Evolutionary conservation across 2,329 filamentous ascomycete species (phyloP), one percentile per base, ranked within the genome.

Genomic region (Nothomitra cinnamomea): DNA sequence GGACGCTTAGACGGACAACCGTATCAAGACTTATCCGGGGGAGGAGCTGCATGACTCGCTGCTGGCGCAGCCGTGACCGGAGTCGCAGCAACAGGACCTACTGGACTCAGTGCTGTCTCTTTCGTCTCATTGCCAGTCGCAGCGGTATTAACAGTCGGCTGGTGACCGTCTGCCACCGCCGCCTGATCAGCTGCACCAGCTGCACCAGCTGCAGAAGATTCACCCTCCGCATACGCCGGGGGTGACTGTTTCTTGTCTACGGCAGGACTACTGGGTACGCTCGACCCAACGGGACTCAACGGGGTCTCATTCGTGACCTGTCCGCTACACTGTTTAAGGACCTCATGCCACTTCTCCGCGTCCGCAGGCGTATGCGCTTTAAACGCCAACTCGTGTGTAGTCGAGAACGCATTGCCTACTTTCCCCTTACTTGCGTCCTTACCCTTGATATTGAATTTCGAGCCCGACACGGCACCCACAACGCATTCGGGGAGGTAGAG

Each of bases 361-460:
- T 94, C 87, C 25, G 77, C 73, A 1, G 86, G 67, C 1, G 85
- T 87, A 67, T 88, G 83, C 0, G 89, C 88, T 71, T 94, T 94
- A 79, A 95, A 95, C 28, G 76, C 71, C 38, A 94, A 74, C 68
- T 96, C 90, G 41, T 87, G 81, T 24, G 70, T 79, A 59, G 89
- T 86, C 49, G 83, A 79, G 59, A 95, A 78, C 64, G 87, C 90
- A 71, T 82, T 84, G 62, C 83, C 82, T 58, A 95, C 70, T 58
- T 83, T 85, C 56, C 76, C 73, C 64, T 85, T 85, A 62, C 82
- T 83, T 54, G 83, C 79, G 65, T 98, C 89, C 69, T 96, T 96
- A 67, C 92, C 92, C 72, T 95, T 95, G 67, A 98, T 76, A 63
- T 80, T 87, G 75, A 98, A 96, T 69, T 94, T 95, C 56, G 83